Conservation (phyloP, 2,329 filamentous ascomycete species). For the Karstenula rhodostoma region DNA sequence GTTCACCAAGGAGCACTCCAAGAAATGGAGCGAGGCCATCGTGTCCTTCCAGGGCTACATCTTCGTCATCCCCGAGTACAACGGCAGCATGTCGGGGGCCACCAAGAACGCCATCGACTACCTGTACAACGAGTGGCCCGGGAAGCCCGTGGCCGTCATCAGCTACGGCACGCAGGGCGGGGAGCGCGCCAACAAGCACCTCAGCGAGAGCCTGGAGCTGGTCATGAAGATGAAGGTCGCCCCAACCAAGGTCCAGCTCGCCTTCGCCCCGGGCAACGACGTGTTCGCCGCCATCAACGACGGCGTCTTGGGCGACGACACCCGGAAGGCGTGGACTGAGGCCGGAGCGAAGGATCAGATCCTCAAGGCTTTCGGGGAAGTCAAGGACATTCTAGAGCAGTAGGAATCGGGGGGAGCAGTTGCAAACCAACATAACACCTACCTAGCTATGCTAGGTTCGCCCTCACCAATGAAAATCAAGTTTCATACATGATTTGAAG, state of each 20-base stretch:
- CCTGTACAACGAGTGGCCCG: constrained; percentile 65
- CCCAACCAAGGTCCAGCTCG: constrained; percentile 16
- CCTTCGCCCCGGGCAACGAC: constrained; percentile 16
- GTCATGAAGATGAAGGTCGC: constrained; percentile 21
- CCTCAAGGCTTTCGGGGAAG: constrained; percentile 17
- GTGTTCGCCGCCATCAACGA: constrained; percentile 15
- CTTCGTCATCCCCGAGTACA: constrained; percentile 64
- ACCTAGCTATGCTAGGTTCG: too few species aligned
- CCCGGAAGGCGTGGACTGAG: constrained; percentile 15
- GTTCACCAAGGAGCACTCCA: constrained; percentile 54
- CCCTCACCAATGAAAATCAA: too few species aligned
- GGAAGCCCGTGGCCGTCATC: constrained; percentile 63
- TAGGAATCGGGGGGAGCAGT: too few species aligned
- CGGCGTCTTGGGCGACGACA: constrained; percentile 14
- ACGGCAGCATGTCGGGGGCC: constrained; percentile 62
- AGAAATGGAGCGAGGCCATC: constrained; percentile 57
- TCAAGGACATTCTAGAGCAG: constrained; percentile 7
- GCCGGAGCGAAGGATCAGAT: constrained; percentile 16
- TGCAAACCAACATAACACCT: too few species aligned
- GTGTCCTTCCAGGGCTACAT: constrained; percentile 58
- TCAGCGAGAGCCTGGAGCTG: constrained; percentile 15
- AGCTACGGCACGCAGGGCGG: constrained; percentile 62
- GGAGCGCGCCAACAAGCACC: constrained; percentile 11
- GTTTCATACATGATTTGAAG: too few species aligned
- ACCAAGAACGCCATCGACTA: constrained; percentile 71